Base-by-base conservation (phyloP, 129 eudicot species). In the Pittosporum tobira region DNA sequence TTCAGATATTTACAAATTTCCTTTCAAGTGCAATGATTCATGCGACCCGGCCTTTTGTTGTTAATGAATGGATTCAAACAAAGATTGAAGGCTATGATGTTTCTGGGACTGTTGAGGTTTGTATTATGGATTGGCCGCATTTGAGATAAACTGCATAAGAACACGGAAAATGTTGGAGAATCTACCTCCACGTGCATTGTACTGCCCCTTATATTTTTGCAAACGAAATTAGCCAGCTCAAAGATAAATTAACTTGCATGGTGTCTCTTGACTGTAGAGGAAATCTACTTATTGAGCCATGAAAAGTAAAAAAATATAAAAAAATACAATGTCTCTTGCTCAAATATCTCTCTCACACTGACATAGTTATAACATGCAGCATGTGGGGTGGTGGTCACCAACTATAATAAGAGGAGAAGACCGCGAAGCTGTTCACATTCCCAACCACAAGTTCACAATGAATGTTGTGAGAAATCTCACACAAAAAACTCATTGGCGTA, bases 311-410 rank as follows among this genome's bases (percentile, higher is more conserved):
- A 27, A 42, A 48, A 31, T 20, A 9, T 19, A 29, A 19, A 30
- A 15, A 13, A 6, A 1, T 34, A 34, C 11, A 34, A 34, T 30
- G 34, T 63, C 25, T 28, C 31, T 57, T 21, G 10, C 27, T 57
- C n/a, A 42, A 49, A 22, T 21, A 18, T 60, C 22, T 47, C 7
- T 61, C 55, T 59, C 28, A 69, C 31, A 59, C 50, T 19, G 6
- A 6, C 66, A 51, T 46, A 48, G 23, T 26, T 42, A 13, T 61
- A 45, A 63, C 24, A 56, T 70, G 68, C 75, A 90, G 98, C 95
- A 83, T 69, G 95, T 90, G 42, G 98, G 98, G 16, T 90, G 95
- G 98, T 90, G 98, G 98, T 85, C 98, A 27, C 98, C 98, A 56
- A 90, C 98, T 62, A 72, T 90, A 29, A 64, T 90, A 68, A 76